These are phyloP conservation scores for Nannochloropsis granulata DNA, from an alignment of 108 stramenopile genomes.

Conservation along the genomic window DNA sequence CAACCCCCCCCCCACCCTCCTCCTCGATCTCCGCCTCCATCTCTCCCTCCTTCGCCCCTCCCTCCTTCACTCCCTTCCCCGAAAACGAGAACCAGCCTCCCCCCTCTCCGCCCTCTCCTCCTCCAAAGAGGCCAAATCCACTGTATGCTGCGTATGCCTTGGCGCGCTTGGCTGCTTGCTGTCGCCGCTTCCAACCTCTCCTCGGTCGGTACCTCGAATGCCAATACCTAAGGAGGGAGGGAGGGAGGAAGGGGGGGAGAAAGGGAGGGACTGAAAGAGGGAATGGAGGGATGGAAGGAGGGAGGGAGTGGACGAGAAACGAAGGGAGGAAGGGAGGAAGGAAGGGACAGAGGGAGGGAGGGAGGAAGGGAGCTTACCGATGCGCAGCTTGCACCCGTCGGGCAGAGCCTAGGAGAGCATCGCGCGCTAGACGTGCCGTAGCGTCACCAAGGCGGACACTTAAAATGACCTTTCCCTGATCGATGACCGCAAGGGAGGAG, in stretches of 20 bases:
- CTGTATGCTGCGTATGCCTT: not conserved
- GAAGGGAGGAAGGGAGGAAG: too few species aligned
- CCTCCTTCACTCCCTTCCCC: not conserved
- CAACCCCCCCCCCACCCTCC: not conserved
- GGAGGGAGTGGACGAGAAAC: too few species aligned
- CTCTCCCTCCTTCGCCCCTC: not conserved
- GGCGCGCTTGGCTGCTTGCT: not conserved
- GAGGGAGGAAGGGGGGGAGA: not conserved
- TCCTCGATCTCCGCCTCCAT: not conserved
- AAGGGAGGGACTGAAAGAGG: not conserved
- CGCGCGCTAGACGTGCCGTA: not conserved
- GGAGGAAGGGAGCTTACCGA: not conserved
- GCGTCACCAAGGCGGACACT: not conserved
- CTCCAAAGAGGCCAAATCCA: not conserved
- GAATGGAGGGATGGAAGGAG: not conserved
- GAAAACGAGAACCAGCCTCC: not conserved
- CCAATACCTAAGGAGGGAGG: not conserved
- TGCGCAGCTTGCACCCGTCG: not conserved
- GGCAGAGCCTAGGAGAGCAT: not conserved
- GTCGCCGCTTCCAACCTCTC: not conserved
- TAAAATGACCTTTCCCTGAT: not conserved
- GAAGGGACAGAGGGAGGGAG: not conserved
- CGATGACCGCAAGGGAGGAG: not conserved
- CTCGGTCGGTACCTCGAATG: not conserved
- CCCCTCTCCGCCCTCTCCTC: not conserved